Percentiles rank a stretch among this genome's conserved stretches.
Evolutionary conservation across 108 stramenopile species (phyloP).

Genomic region (Epipyxis sp.): DNA sequence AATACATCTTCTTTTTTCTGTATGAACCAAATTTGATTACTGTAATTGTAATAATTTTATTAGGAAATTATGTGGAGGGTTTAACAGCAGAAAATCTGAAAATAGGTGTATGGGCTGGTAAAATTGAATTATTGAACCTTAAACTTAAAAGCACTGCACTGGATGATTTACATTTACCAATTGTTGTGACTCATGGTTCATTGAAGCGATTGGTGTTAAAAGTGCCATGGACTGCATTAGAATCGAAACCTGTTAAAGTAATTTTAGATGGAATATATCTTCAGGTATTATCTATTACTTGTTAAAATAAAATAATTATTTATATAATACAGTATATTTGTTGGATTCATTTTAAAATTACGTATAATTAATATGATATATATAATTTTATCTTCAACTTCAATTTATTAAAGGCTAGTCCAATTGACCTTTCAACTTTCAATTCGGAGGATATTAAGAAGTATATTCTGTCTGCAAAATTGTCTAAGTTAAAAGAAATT

Average conservation of each 20-base stretch:
- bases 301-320: too few relatives aligned
- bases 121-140: slow-evolving; percentile 23
- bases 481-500: too few relatives aligned
- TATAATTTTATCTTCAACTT: too few relatives aligned
- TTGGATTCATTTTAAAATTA: slow-evolving; percentile 4
- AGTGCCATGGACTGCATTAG: slow-evolving; percentile 23
- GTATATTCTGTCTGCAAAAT: too few relatives aligned
- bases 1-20: background rate
- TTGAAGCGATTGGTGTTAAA: background rate
- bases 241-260: slow-evolving; percentile 11
- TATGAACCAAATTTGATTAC: background rate
- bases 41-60: slow-evolving; percentile 1
- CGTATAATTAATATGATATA: too few relatives aligned
- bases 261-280: slow-evolving; percentile 13
- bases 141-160: slow-evolving; percentile 10
- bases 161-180: slow-evolving; percentile 21
- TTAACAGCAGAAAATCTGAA: slow-evolving; percentile 31
- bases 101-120: slow-evolving; percentile 33
- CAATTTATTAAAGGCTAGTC: background rate
- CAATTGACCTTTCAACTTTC: background rate
- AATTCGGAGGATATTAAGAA: background rate
- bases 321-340: too few relatives aligned
- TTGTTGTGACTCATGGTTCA: background rate
- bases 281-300: too few relatives aligned
- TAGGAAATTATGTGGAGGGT: slow-evolving; percentile 29